phyloP scores from a whole-genome alignment of 805 yeast species.

The Jamesozyma piceae region DNA sequence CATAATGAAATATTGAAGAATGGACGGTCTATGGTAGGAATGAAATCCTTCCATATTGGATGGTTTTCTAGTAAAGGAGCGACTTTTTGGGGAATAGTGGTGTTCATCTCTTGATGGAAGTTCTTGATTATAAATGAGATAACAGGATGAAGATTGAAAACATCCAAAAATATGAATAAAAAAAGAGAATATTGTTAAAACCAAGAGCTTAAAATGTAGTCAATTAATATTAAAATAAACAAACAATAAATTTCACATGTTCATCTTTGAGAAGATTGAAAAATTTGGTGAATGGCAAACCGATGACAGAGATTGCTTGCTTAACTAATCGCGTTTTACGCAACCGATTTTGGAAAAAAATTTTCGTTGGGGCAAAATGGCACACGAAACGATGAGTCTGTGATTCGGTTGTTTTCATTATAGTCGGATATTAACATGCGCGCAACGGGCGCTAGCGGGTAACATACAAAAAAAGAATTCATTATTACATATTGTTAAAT shows the following conservation, averaged over 20 bases:
- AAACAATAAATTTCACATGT: not conserved
- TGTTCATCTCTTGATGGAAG: not conserved
- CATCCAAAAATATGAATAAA: no score
- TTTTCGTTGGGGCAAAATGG: not conserved
- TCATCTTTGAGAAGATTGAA: not conserved
- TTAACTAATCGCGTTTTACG: not conserved
- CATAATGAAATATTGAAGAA: constrained; percentile 30
- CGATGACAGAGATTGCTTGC: no score
- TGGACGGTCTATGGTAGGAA: constrained; percentile 29
- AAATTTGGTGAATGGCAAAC: not conserved
- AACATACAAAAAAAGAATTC: no score
- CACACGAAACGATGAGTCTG: no score
- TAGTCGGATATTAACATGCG: no score
- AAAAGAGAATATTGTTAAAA: no score
- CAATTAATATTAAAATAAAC: not conserved
- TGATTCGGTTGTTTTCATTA: no score
- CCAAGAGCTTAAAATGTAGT: no score
- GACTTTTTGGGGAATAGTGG: not conserved
- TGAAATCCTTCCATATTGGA: constrained; percentile 13
- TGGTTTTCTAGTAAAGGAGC: constrained; percentile 12
- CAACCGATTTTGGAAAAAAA: not conserved
- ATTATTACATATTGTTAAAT: no score
- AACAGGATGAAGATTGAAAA: not conserved
- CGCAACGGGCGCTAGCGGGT: no score
- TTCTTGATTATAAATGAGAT: not conserved